Conservation (phyloP, 306 rosid species). For the Quercus robur region DNA sequence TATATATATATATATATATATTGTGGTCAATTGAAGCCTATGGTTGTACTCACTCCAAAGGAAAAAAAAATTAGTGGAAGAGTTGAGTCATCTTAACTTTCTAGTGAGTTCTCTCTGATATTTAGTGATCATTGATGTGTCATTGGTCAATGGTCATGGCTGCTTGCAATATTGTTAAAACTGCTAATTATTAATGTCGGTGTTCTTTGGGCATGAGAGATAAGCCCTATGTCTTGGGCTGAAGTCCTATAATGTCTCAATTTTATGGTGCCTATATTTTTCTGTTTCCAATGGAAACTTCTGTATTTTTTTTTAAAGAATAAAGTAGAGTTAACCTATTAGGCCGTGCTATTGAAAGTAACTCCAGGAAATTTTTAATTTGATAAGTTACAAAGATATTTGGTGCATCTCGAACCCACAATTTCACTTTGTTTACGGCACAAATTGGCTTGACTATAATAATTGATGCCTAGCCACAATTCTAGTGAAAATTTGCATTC, state of each 20-base stretch:
- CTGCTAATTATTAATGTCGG: conserved; percentile 7
- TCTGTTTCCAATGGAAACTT: not conserved
- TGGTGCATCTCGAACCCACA: too few species aligned
- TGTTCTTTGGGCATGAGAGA: conserved; percentile 7
- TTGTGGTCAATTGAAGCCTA: not conserved
- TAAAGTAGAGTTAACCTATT: too few species aligned
- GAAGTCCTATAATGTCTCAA: not conserved
- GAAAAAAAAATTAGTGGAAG: not conserved
- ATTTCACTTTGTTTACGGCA: too few species aligned
- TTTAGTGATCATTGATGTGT: not conserved
- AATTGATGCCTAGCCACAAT: not conserved
- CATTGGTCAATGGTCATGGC: not conserved
- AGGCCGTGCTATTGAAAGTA: too few species aligned
- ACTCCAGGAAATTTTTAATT: too few species aligned
- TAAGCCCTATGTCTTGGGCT: not conserved
- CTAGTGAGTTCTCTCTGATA: not conserved
- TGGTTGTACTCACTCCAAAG: too few species aligned
- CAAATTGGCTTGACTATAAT: conserved; percentile 4
- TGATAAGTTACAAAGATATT: too few species aligned
- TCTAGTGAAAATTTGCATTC: not conserved
- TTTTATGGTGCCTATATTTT: not conserved
- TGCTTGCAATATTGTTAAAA: not conserved
- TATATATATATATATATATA: too few species aligned
- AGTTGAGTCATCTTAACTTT: not conserved
- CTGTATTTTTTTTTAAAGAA: too few species aligned